These are phyloP conservation scores for Wickerhamiella infanticola DNA, from an alignment of 1,139 yeast genomes.

Conservation along the genomic window DNA sequence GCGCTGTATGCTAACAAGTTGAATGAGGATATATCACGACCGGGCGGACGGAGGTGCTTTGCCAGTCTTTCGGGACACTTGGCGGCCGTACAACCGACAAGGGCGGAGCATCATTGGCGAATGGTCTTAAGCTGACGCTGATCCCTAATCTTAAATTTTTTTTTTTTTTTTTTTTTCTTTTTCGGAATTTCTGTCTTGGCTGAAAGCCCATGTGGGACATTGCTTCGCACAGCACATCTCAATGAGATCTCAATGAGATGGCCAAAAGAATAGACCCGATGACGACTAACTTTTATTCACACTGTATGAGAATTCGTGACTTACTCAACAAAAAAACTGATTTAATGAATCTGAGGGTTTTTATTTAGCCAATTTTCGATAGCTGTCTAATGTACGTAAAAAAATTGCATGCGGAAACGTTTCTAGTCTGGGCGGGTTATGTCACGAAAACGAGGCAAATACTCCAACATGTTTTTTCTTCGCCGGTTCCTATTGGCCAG, in stretches of 20 bases:
- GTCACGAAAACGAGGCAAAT: too few relatives aligned
- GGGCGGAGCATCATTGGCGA: slow-evolving; percentile 16
- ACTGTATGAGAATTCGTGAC: slow-evolving; percentile 21
- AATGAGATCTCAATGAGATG: not conserved
- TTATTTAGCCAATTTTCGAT: not conserved
- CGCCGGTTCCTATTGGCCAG: too few relatives aligned
- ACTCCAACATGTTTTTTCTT: too few relatives aligned
- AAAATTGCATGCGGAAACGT: too few relatives aligned
- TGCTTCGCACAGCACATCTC: slow-evolving; percentile 2
- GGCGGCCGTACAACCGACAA: slow-evolving; percentile 21
- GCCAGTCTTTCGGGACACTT: slow-evolving; percentile 12
- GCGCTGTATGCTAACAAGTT: slow-evolving; percentile 15
- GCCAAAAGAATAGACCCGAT: slow-evolving; percentile 8
- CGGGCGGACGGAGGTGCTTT: slow-evolving; percentile 22
- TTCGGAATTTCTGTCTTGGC: not conserved
- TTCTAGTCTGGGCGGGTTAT: too few relatives aligned
- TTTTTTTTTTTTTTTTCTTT: not conserved
- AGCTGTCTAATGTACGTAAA: not conserved
- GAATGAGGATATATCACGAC: slow-evolving; percentile 22
- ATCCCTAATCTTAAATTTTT: not conserved
- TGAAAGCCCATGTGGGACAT: not conserved
- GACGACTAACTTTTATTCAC: slow-evolving; percentile 23
- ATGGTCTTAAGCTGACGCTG: slow-evolving; percentile 17
- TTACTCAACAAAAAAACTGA: slow-evolving; percentile 21
- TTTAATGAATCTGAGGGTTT: slow-evolving; percentile 24